Conservation (phyloP, 164 flowering plant species). For the Chimonanthus praecox region DNA sequence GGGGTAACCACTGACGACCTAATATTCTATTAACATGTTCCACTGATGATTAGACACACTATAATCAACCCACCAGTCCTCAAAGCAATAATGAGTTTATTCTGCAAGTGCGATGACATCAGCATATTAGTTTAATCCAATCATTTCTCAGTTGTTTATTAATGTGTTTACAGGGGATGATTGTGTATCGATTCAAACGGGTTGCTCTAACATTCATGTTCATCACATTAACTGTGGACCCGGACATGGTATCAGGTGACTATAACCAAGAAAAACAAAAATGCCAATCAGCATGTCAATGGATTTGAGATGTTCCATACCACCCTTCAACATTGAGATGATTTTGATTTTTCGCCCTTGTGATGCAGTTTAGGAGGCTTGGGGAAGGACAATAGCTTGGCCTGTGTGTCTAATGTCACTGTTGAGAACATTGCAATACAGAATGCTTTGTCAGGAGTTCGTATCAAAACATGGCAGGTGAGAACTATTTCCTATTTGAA, state of each 20-base stretch:
- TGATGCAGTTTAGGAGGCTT: conserved; percentile 38
- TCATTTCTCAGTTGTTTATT: not conserved
- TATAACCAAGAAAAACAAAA: not conserved
- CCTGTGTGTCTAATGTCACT: conserved; percentile 56
- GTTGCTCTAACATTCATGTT: conserved; percentile 61
- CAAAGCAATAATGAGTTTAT: too few relatives aligned
- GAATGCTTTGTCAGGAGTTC: conserved; percentile 46
- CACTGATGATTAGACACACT: too few relatives aligned
- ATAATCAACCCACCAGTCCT: too few relatives aligned
- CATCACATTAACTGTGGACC: conserved; percentile 82
- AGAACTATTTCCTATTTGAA: not conserved
- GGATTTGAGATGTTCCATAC: not conserved
- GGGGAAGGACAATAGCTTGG: conserved; percentile 63
- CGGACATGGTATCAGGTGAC: conserved; percentile 90
- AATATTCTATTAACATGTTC: too few relatives aligned
- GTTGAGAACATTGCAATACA: conserved; percentile 42
- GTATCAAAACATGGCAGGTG: conserved; percentile 83
- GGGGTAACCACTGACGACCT: too few relatives aligned
- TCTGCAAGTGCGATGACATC: too few relatives aligned
- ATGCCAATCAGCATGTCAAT: not conserved
- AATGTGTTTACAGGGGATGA: conserved; percentile 64
- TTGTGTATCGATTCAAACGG: conserved; percentile 89
- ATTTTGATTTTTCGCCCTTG: not conserved
- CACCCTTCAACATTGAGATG: not conserved
- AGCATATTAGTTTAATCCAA: too few relatives aligned